These are phyloP conservation scores for Crucihimalaya himalaica DNA, from an alignment of 345 rosid species.

Conservation along the genomic window DNA sequence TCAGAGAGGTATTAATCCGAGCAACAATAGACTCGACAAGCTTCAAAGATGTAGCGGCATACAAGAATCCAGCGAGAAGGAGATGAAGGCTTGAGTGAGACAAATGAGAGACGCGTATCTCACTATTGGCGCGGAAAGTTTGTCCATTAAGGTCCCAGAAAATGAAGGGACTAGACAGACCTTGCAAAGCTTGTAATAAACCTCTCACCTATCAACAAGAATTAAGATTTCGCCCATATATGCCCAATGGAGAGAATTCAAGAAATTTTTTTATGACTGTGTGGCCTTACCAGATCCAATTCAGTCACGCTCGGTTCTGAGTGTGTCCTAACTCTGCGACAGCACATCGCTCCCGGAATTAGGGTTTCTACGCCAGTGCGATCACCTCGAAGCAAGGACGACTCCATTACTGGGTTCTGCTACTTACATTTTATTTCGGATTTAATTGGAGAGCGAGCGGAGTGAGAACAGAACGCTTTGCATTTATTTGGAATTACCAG, in stretches of 20 bases:
- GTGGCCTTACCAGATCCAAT: constrained; percentile 55
- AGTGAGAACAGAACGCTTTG: background rate
- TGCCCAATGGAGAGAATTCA: too few relatives aligned
- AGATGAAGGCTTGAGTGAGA: constrained; percentile 62
- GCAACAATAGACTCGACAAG: constrained; percentile 57
- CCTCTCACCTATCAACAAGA: constrained; percentile 61
- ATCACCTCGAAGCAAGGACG: constrained; percentile 39
- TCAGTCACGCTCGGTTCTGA: constrained; percentile 49
- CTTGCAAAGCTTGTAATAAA: constrained; percentile 83
- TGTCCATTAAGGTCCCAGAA: constrained; percentile 57
- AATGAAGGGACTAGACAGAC: constrained; percentile 63
- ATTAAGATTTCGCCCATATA: too few relatives aligned
- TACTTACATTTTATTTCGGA: background rate
- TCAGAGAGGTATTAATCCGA: constrained; percentile 41
- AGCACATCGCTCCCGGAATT: constrained; percentile 11
- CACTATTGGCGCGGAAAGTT: constrained; percentile 48
- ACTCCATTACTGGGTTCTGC: constrained; percentile 37
- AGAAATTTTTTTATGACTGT: background rate
- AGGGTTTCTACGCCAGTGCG: constrained; percentile 44
- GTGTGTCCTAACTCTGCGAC: constrained; percentile 2
- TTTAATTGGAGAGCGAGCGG: constrained; percentile 4
- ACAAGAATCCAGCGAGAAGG: constrained; percentile 60
- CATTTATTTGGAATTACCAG: background rate
- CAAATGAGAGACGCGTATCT: constrained; percentile 70
- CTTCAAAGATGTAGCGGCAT: constrained; percentile 76